These are phyloP conservation scores for Nothophoma quercina DNA, from an alignment of 2,329 filamentous ascomycete genomes.

Conservation along the genomic window DNA sequence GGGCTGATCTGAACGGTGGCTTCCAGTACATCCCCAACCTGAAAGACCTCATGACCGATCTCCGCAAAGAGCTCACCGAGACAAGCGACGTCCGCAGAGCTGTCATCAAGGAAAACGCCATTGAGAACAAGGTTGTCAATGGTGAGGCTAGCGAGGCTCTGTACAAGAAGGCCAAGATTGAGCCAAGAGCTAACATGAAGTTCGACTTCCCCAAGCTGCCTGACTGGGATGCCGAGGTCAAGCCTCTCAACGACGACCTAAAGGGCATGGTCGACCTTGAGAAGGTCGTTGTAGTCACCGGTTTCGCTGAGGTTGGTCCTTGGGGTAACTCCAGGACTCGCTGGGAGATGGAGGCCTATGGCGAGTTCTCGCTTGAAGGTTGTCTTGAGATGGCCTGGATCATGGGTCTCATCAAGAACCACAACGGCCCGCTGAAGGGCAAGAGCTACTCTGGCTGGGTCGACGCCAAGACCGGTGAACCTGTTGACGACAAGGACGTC, in stretches of 20 bases:
- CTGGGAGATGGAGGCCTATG: constrained; percentile 99
- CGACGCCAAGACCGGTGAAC: constrained; percentile 90
- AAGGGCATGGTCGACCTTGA: constrained; percentile 99
- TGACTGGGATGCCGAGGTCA: constrained; percentile 89
- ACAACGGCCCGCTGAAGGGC: constrained; percentile 95
- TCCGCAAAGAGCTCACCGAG: constrained; percentile 94
- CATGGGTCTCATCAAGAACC: constrained; percentile 99
- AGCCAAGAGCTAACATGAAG: constrained; percentile 97
- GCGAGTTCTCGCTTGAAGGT: constrained; percentile 95
- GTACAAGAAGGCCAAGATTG: constrained; percentile 92
- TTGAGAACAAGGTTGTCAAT: constrained; percentile 97
- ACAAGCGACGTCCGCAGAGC: constrained; percentile 92
- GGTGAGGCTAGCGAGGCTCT: constrained; percentile 90
- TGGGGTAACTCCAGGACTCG: constrained; percentile 98
- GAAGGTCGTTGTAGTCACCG: constrained; percentile 96
- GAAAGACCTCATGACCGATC: constrained; percentile 90
- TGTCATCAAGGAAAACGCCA: constrained; percentile 92
- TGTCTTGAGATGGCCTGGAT: constrained; percentile 99
- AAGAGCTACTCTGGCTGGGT: constrained; percentile 97
- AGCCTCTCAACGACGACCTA: constrained; percentile 84
- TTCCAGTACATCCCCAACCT: constrained; percentile 97
- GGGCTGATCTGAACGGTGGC: constrained; percentile 96
- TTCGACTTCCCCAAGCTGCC: constrained; percentile 92
- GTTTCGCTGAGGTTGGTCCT: constrained; percentile 93
- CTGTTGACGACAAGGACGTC: constrained; percentile 97